Evolutionary conservation across 2,329 filamentous ascomycete genomes (phyloP).

Genomic region (Aspergillus fumigatiaffinis): DNA sequence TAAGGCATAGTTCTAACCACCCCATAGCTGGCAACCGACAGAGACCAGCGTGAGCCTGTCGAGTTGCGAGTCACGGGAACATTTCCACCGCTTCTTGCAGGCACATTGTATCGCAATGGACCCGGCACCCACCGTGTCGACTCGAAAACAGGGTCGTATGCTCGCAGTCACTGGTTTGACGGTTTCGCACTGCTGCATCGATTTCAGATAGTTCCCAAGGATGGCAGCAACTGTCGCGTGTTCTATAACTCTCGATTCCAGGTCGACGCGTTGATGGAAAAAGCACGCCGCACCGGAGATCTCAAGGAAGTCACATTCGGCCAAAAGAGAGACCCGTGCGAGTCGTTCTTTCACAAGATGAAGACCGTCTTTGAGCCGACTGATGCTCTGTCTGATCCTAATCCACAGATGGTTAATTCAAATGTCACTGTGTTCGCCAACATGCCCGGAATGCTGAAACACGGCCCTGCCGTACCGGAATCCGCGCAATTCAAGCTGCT

Average conservation of each 20-base stretch:
- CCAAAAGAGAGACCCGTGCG: slow-evolving; percentile 67
- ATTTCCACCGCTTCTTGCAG: slow-evolving; percentile 66
- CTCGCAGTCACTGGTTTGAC: slow-evolving; percentile 73
- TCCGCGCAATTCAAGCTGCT: slow-evolving; percentile 45
- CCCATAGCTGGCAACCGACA: neutral
- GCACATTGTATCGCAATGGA: slow-evolving; percentile 67
- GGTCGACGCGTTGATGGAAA: slow-evolving; percentile 57
- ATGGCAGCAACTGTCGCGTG: slow-evolving; percentile 43
- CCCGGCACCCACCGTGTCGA: slow-evolving; percentile 60
- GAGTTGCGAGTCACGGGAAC: slow-evolving; percentile 58
- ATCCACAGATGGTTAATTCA: slow-evolving; percentile 60
- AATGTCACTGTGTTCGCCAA: slow-evolving; percentile 61
- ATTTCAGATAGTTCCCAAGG: slow-evolving; percentile 58
- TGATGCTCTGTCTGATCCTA: slow-evolving; percentile 30
- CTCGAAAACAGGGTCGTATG: slow-evolving; percentile 46
- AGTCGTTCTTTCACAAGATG: slow-evolving; percentile 68
- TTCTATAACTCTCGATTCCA: slow-evolving; percentile 67
- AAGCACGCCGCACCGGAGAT: slow-evolving; percentile 57
- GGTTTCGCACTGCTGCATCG: slow-evolving; percentile 64
- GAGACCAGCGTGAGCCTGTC: slow-evolving; percentile 60
- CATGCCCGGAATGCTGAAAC: slow-evolving; percentile 48
- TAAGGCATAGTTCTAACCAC: neutral
- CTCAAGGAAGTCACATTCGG: slow-evolving; percentile 61
- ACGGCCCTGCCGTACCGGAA: slow-evolving; percentile 13
- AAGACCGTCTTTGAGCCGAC: slow-evolving; percentile 6